A percentile compares a stretch with the other conserved stretches of the same genome.
Evolutionary conservation across 495 filamentous ascomycete genomes (phyloP).

Genomic region (Alectoria sarmentosa): DNA sequence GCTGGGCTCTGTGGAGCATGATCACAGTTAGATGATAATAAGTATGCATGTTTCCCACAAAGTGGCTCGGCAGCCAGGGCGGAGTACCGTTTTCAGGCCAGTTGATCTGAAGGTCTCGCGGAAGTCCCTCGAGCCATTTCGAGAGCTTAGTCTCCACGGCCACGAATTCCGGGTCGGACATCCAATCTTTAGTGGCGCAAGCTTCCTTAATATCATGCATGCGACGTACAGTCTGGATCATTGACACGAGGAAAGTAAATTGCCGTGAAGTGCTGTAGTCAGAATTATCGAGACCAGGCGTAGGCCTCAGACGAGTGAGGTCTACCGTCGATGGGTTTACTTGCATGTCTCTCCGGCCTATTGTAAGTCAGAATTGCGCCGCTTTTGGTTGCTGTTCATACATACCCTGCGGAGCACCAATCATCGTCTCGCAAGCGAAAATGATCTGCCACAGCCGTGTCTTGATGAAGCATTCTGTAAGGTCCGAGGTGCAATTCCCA

Average conservation of each 20-base stretch:
- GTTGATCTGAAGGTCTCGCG: conserved; percentile 67
- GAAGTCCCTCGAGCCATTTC: conserved; percentile 71
- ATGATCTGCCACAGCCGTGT: conserved; percentile 89
- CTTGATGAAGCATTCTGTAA: conserved; percentile 73
- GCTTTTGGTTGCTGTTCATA: background rate
- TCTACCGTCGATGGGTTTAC: conserved; percentile 73
- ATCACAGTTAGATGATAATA: conserved; percentile 88
- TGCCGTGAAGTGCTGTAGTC: conserved; percentile 75
- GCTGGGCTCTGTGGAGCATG: conserved; percentile 81
- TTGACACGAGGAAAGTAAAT: conserved; percentile 70
- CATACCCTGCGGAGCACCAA: conserved; percentile 89
- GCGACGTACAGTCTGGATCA: conserved; percentile 69
- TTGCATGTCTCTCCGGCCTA: conserved; percentile 77
- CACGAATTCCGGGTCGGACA: conserved; percentile 74
- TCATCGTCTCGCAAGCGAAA: conserved; percentile 83
- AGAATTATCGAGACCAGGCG: conserved; percentile 62
- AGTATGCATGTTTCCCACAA: conserved; percentile 84
- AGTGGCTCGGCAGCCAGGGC: conserved; percentile 84
- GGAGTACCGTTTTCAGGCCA: conserved; percentile 74
- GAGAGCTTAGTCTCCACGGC: conserved; percentile 66
- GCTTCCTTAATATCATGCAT: conserved; percentile 69
- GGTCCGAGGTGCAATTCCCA: conserved; percentile 56
- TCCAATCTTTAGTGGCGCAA: conserved; percentile 77
- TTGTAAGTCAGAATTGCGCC: conserved; percentile 28
- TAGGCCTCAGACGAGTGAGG: conserved; percentile 55